Evolutionary conservation across 768 basidiomycete genomes (phyloP).

Genomic region (Antrodiella citrinella): DNA sequence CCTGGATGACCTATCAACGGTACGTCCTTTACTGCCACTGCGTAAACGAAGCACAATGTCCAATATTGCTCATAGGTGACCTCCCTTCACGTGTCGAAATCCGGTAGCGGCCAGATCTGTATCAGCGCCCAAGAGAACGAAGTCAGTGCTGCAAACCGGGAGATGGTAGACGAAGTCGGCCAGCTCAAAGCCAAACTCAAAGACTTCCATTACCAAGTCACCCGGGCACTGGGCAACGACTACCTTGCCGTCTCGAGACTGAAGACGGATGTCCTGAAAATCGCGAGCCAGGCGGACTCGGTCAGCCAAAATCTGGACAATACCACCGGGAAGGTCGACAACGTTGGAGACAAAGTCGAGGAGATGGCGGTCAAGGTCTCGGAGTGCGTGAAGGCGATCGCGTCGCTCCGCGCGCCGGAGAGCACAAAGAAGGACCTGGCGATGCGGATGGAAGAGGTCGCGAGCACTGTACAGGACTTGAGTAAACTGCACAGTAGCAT

Average conservation of each 20-base stretch:
- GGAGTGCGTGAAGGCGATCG: not conserved
- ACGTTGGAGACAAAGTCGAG: not conserved
- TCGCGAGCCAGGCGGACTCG: not conserved
- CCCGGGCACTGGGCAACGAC: not conserved
- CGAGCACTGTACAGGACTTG: not conserved
- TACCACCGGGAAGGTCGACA: not conserved
- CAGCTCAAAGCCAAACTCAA: not conserved
- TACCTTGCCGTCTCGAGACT: not conserved
- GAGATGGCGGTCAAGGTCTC: not conserved
- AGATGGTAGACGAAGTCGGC: not conserved
- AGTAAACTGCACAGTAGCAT: not conserved
- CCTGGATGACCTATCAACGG: not conserved
- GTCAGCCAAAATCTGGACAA: not conserved
- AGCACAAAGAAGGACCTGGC: not conserved
- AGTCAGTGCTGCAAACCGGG: not conserved
- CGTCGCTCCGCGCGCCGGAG: not conserved
- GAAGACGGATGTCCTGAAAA: not conserved
- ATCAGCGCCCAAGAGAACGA: not conserved
- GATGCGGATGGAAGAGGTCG: not conserved
- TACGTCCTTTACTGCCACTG: not conserved
- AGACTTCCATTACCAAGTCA: not conserved
- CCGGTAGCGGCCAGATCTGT: not conserved
- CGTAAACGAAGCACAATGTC: too few relatives aligned
- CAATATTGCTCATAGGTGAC: not conserved
- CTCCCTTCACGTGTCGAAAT: not conserved